phyloP scores from a whole-genome alignment of 2,329 filamentous ascomycete genomes.

The Chalaropsis ovoidea region DNA sequence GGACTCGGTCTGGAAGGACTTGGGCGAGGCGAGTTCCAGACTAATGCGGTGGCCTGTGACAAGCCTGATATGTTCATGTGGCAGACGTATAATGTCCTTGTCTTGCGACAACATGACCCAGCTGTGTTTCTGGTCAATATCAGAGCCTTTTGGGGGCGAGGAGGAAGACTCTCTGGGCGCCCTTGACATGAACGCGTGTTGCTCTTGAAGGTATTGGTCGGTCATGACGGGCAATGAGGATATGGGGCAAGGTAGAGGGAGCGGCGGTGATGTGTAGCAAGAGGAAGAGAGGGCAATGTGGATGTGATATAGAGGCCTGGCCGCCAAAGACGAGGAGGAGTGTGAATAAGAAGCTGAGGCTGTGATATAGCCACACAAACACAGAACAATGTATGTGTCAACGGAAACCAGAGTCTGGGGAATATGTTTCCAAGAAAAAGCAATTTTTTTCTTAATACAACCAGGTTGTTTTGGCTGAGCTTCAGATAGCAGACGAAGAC shows the following conservation, averaged over 20 bases:
- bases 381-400: not conserved
- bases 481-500: too few relatives aligned
- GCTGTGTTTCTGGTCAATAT: constrained; percentile 48
- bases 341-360: not conserved
- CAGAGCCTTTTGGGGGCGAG: constrained; percentile 25
- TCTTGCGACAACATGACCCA: constrained; percentile 86
- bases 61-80: constrained; percentile 71
- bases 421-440: not conserved
- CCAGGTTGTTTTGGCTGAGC: too few relatives aligned
- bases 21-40: constrained; percentile 62
- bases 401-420: constrained; percentile 4
- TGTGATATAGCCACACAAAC: not conserved
- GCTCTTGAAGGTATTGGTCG: constrained; percentile 34
- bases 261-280: not conserved
- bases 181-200: constrained; percentile 33
- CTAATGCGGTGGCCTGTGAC: constrained; percentile 70
- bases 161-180: constrained; percentile 7
- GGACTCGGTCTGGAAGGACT: constrained; percentile 50
- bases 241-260: not conserved
- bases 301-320: not conserved
- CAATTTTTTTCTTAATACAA: not conserved
- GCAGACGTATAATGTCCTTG: constrained; percentile 69
- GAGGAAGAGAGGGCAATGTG: not conserved
- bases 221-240: constrained; percentile 34
- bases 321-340: not conserved